phyloP scores from a whole-genome alignment of 257 asterid genomes.

The Jacaranda copaia region DNA sequence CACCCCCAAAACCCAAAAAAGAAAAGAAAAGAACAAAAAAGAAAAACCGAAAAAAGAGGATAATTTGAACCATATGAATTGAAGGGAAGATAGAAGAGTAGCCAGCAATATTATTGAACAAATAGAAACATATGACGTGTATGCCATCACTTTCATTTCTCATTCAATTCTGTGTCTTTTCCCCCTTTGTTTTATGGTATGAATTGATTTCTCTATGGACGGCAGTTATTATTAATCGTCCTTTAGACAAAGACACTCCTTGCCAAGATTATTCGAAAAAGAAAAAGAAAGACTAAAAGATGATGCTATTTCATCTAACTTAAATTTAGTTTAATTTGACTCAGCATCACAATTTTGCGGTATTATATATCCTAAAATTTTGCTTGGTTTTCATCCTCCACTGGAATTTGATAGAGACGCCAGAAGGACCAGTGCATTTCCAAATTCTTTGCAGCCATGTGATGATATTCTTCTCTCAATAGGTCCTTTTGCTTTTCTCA shows the following conservation, averaged over 20 bases:
- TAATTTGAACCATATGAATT: neutral
- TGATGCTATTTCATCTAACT: too few relatives aligned
- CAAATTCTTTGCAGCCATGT: conserved; percentile 33
- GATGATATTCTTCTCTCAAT: conserved; percentile 34
- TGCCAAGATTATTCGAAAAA: neutral
- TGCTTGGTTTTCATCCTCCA: neutral
- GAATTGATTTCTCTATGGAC: neutral
- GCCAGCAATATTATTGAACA: too few relatives aligned
- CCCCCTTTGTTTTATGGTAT: conserved; percentile 12
- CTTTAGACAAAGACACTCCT: too few relatives aligned
- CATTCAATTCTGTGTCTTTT: neutral
- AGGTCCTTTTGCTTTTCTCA: neutral
- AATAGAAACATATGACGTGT: neutral
- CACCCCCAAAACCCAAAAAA: too few relatives aligned
- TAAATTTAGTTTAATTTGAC: too few relatives aligned
- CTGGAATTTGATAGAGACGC: neutral
- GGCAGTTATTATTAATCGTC: too few relatives aligned
- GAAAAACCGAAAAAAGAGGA: too few relatives aligned
- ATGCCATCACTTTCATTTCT: neutral
- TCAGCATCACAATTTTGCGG: too few relatives aligned
- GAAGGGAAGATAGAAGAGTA: neutral
- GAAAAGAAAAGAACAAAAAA: too few relatives aligned
- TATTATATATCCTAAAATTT: neutral
- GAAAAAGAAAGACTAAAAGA: neutral
- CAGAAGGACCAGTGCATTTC: conserved; percentile 12